Evolutionary conservation across 352 stramenopile species (phyloP).

Genomic region (Globisporangium ultimum): DNA sequence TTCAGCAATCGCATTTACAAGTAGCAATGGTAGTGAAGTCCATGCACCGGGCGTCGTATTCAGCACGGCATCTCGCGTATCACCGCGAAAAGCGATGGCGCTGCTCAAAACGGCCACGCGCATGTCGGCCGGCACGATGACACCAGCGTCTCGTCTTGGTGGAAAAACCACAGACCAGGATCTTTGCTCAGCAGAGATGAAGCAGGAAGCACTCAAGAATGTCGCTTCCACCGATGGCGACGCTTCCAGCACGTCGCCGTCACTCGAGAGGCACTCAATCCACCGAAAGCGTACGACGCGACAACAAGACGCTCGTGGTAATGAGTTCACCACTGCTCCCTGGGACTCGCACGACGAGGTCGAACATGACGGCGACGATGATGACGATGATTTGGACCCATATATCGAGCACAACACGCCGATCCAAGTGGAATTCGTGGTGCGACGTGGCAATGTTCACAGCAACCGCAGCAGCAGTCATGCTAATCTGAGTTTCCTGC

Average conservation of each 20-base stretch:
- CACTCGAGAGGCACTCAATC: background rate
- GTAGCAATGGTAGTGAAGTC: background rate
- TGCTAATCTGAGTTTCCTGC: constrained; percentile 3
- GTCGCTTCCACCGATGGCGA: too few relatives aligned
- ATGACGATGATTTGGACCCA: background rate
- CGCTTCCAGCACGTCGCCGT: background rate
- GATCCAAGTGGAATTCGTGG: constrained; percentile 17
- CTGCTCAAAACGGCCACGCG: constrained; percentile 23
- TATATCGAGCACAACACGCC: constrained; percentile 6
- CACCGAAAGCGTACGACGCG: too few relatives aligned
- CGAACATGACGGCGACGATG: background rate
- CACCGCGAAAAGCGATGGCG: constrained; percentile 35
- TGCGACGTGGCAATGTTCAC: background rate
- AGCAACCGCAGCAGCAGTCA: background rate
- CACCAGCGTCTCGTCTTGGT: background rate
- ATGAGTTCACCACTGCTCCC: too few relatives aligned
- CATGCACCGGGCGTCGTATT: constrained; percentile 23
- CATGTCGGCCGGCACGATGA: constrained; percentile 5
- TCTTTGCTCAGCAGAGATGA: background rate
- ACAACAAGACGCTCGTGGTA: background rate
- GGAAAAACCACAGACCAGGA: too few relatives aligned
- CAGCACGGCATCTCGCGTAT: constrained; percentile 17
- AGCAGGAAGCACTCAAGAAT: background rate
- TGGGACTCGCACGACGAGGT: background rate
- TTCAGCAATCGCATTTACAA: too few relatives aligned